Evolutionary conservation across 331 rosid genomes (phyloP), one percentile per base, ranked within the genome.

Genomic region (Quercus phellos): DNA sequence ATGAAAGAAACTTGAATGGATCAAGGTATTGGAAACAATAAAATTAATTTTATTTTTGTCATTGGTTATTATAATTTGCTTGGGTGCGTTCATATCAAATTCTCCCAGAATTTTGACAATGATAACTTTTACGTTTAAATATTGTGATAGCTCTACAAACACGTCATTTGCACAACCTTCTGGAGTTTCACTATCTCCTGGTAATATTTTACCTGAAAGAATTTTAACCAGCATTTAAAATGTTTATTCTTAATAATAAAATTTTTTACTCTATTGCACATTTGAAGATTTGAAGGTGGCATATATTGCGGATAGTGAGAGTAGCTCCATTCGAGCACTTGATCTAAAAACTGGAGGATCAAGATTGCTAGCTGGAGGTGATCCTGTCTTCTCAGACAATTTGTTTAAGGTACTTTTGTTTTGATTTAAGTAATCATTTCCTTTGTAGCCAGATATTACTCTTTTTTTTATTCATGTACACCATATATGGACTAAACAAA

Each of bases 81-180:
- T 75, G 77, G 76, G 27, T 76, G 51, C 73, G 72, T 54, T 55
- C 59, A 26, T 70, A 22, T 55, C 72, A 51, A 66, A 61, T 76
- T 72, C 75, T 78, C 73, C 69, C 43, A 72, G 42, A 55, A 75
- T 27, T 67, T 73, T 86, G 80, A 80, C 77, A 17, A 34, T 70
- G 53, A 3, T 70, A 76, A 16, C 66, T 11, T 73, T 80, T 82
- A 10, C 75, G 13, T 35, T 38, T 81, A 68, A 26, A 80, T 66
- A 22, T 74, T 71, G 85, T 68, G 77, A 83, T 83, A 94, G 99
- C 80, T 80, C 92, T 80, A 73, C 91, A 87, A 88, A 74, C 82
- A 89, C 99, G 24, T 94, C 97, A 35, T 94, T 89, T 63, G 99
- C 99, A 43, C 99, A 94, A 80, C 99, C 99, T 72, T 94, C 99